Evolutionary conservation across 139 green algal genomes (phyloP).

Genomic region (Chlorella sp.): DNA sequence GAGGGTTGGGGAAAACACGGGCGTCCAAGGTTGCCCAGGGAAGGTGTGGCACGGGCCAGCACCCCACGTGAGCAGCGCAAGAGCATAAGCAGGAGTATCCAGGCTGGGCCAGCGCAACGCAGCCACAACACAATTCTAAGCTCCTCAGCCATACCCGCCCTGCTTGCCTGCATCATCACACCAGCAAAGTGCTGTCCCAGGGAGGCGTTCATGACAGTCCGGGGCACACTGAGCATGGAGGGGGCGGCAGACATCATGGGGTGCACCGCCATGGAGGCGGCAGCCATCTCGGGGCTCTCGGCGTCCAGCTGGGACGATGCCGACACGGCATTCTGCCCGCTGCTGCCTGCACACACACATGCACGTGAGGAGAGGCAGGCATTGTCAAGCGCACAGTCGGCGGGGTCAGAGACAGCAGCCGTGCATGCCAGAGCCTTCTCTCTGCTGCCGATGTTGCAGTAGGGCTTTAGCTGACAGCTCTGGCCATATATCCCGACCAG

Average conservation of each 20-base stretch:
- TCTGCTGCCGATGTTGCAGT: too few relatives aligned
- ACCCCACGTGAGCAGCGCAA: too few relatives aligned
- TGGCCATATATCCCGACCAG: too few relatives aligned
- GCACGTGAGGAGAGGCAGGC: not conserved
- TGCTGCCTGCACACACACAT: not conserved
- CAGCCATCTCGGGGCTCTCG: slow-evolving; percentile 14
- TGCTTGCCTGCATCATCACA: slow-evolving; percentile 11
- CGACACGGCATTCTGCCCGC: not conserved
- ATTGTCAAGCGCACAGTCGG: not conserved
- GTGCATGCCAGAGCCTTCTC: not conserved
- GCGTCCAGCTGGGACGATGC: slow-evolving; percentile 12
- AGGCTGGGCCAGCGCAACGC: not conserved
- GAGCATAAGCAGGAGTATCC: too few relatives aligned
- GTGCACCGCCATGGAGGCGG: slow-evolving; percentile 20
- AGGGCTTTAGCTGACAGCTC: too few relatives aligned
- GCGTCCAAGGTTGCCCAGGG: not conserved
- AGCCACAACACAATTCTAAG: too few relatives aligned
- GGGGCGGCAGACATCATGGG: slow-evolving; percentile 3
- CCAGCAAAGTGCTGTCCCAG: not conserved
- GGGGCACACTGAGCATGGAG: not conserved
- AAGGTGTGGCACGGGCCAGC: not conserved
- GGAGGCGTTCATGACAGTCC: not conserved
- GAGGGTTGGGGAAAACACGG: not conserved
- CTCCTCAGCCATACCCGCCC: not conserved
- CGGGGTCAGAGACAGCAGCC: not conserved